Percentiles rank a stretch among this genome's conserved stretches.
phyloP scores from a whole-genome alignment of 768 basidiomycete species.

The Termitomyces sp. region DNA sequence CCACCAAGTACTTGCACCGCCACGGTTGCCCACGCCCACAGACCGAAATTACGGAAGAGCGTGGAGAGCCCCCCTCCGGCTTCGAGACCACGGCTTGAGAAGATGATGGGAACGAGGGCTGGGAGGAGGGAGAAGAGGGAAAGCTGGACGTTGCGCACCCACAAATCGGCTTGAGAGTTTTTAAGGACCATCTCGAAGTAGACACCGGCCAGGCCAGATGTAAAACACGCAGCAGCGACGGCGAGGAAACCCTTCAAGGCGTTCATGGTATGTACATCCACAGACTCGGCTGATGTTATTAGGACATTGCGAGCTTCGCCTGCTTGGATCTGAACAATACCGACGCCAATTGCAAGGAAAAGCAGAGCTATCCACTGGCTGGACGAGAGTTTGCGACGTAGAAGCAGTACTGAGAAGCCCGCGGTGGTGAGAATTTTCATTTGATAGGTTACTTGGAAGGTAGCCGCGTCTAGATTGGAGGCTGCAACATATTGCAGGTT shows the following conservation, averaged over 20 bases:
- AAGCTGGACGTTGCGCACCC: constrained; percentile 96
- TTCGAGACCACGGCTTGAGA: constrained; percentile 37
- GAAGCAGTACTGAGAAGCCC: constrained; percentile 79
- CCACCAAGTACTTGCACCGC: constrained; percentile 89
- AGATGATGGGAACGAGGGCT: constrained; percentile 75
- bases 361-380: constrained; percentile 84
- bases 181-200: constrained; percentile 99
- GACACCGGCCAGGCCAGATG: constrained; percentile 93
- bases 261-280: constrained; percentile 61
- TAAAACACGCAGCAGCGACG: constrained; percentile 88
- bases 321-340: constrained; percentile 83
- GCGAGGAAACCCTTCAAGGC: constrained; percentile 86
- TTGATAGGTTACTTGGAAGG: constrained; percentile 95
- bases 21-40: constrained; percentile 96
- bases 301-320: constrained; percentile 27
- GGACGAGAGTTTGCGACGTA: constrained; percentile 70
- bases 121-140: constrained; percentile 93
- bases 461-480: constrained; percentile 90
- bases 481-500: constrained; percentile 95
- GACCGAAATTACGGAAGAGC: constrained; percentile 83
- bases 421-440: constrained; percentile 98
- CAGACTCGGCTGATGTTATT: constrained; percentile 21
- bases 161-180: constrained; percentile 84
- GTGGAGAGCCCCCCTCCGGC: constrained; percentile 42
- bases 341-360: constrained; percentile 86